Conservation (phyloP, 176 grass and related monocot species). For the Eragrostis curvula region DNA sequence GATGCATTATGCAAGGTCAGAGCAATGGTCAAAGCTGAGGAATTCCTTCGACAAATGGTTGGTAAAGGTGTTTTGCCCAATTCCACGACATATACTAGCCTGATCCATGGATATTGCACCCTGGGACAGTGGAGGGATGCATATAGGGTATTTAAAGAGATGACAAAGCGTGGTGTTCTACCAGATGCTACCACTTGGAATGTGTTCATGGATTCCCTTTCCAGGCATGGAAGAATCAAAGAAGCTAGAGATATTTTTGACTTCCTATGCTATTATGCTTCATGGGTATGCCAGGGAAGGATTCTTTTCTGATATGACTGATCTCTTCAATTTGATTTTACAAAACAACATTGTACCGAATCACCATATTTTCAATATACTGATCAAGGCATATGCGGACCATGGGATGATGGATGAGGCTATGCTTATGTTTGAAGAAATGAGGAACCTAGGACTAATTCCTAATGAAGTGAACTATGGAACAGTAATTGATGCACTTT, state of each 20-base stretch:
- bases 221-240: slow-evolving; percentile 28
- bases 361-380: not conserved
- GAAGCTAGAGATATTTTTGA: slow-evolving; percentile 36
- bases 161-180: not conserved
- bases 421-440: slow-evolving; percentile 2
- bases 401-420: slow-evolving; percentile 6
- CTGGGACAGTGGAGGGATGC: slow-evolving; percentile 19
- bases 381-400: slow-evolving; percentile 32
- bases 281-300: not conserved
- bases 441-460: slow-evolving; percentile 10
- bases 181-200: not conserved
- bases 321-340: slow-evolving; percentile 16
- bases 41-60: slow-evolving; percentile 6
- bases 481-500: slow-evolving; percentile 14
- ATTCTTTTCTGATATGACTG: not conserved
- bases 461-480: not conserved
- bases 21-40: not conserved
- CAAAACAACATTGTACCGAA: not conserved
- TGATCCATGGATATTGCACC: slow-evolving; percentile 31
- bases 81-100: not conserved
- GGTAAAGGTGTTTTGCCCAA: not conserved
- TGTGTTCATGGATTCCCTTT: slow-evolving; percentile 24
- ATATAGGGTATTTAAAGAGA: slow-evolving; percentile 16
- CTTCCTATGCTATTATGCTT: not conserved
- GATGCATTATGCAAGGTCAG: slow-evolving; percentile 26